Conservation (phyloP, 2,329 filamentous ascomycete species). For the Epichloe bromicola region DNA sequence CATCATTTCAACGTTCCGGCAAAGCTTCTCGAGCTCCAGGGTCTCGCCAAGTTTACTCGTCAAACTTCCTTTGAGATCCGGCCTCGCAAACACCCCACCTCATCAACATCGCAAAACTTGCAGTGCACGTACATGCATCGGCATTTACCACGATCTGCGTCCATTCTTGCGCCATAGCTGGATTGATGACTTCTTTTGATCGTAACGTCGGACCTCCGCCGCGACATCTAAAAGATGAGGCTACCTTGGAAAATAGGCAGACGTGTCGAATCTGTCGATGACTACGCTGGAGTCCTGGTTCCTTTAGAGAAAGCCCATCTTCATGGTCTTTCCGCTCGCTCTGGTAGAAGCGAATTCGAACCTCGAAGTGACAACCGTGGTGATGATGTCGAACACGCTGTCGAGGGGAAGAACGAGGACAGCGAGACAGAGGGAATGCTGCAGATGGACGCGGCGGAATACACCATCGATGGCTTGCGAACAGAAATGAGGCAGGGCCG, state of each 20-base stretch:
- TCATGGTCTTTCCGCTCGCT: slow-evolving; percentile 39
- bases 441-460: slow-evolving; percentile 39
- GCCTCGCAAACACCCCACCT: not conserved
- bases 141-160: no score
- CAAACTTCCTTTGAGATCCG: not conserved
- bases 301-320: slow-evolving; percentile 42
- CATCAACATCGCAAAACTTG: not conserved
- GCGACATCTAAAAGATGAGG: slow-evolving; percentile 14
- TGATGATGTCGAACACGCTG: slow-evolving; percentile 21
- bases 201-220: not conserved
- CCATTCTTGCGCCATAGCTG: not conserved
- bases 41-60: not conserved
- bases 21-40: not conserved
- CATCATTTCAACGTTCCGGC: not conserved
- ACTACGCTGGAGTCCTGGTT: slow-evolving; percentile 39
- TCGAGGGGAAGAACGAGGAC: slow-evolving; percentile 21
- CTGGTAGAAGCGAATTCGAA: slow-evolving; percentile 31
- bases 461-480: slow-evolving; percentile 57
- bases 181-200: not conserved
- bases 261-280: slow-evolving; percentile 31
- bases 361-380: slow-evolving; percentile 22
- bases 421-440: slow-evolving; percentile 37
- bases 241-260: slow-evolving; percentile 19
- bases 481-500: slow-evolving; percentile 52
- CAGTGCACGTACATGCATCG: not conserved